Base-by-base conservation (phyloP, 805 yeast species). In the Teunomyces cretensis region DNA sequence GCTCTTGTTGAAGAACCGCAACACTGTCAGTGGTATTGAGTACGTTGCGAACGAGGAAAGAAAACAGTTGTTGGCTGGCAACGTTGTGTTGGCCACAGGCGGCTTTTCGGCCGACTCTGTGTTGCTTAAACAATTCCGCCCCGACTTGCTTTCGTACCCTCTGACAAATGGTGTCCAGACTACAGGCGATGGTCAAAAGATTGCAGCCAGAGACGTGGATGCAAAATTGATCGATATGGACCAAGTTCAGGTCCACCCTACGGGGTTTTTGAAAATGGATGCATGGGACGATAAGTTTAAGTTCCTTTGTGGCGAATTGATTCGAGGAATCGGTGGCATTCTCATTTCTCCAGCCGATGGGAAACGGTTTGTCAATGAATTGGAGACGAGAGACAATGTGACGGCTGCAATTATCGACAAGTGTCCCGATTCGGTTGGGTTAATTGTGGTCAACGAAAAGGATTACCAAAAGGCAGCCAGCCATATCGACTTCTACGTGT, bases 201-300 rank as follows among this genome's bases (percentile, higher is more conserved):
- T 80, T n/a, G 66, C 79, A n/a, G 67, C 62, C 24, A 37, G 61
- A 15, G 70, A 64, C 14, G 54, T 74, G 32, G 76, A 76, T 32
- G 84, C 80, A 6, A 64, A 70, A 7, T 60, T 79, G 48, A 69
- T 79, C 12, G 80, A 80, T 53, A 79, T 80, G 84, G 78, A 78
- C 39, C 75, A 80, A 52, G 62, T 81, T 15, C 86, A 81, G 60
- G 70, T 81, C 9, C 85, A 81, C 55, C 86, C 86, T 33, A 81
- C 85, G 2, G 85, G 85, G 2, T 80, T 80, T 57, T 64, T 80
- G 30, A 76, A 58, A 39, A 69, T 70, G 9, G 59, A 58, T 14
- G 69, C 75, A 31, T 67, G 65, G 17, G 53, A 55, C 4, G 68
- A 61, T 42, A 69, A 67, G 43, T 74, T 76, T 76, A 80, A 80